Evolutionary conservation across 148 eudicot genomes (phyloP).

Genomic region (Amaranthus cruentus): DNA sequence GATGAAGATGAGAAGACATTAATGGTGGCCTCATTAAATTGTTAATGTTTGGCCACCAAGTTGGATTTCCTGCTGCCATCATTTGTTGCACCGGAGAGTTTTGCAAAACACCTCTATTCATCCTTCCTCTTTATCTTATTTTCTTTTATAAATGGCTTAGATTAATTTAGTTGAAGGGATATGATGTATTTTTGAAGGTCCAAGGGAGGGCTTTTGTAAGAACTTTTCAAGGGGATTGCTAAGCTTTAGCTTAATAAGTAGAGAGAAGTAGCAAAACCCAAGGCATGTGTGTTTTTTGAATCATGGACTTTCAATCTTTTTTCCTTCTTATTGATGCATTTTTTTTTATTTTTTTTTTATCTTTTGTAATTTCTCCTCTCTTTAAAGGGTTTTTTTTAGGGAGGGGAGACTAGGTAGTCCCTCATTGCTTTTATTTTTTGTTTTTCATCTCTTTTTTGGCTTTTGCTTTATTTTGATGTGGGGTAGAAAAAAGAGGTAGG

Average conservation of each 20-base stretch:
- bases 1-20: slow-evolving; percentile 22
- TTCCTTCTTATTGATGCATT: slow-evolving; percentile 4
- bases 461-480: slow-evolving; percentile 63
- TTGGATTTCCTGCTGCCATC: slow-evolving; percentile 59
- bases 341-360: slow-evolving; percentile 22
- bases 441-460: slow-evolving; percentile 38
- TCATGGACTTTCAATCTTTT: slow-evolving; percentile 24
- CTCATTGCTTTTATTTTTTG: slow-evolving; percentile 2
- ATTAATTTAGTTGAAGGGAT: neutral
- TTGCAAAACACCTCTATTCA: slow-evolving; percentile 68
- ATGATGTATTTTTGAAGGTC: slow-evolving; percentile 16
- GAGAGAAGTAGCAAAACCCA: slow-evolving; percentile 29
- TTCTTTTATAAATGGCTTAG: neutral
- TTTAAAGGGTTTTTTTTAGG: slow-evolving; percentile 2
- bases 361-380: slow-evolving; percentile 19
- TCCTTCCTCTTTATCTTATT: slow-evolving; percentile 14
- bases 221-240: slow-evolving; percentile 32
- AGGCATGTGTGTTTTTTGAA: slow-evolving; percentile 28
- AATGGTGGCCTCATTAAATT: slow-evolving; percentile 43
- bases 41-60: slow-evolving; percentile 48
- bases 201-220: slow-evolving; percentile 34
- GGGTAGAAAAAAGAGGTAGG: slow-evolving; percentile 41
- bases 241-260: slow-evolving; percentile 27
- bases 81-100: slow-evolving; percentile 78
- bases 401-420: too few species aligned